These are phyloP conservation scores for Brettanomyces anomalus DNA, from an alignment of 805 yeast genomes.

Conservation along the genomic window DNA sequence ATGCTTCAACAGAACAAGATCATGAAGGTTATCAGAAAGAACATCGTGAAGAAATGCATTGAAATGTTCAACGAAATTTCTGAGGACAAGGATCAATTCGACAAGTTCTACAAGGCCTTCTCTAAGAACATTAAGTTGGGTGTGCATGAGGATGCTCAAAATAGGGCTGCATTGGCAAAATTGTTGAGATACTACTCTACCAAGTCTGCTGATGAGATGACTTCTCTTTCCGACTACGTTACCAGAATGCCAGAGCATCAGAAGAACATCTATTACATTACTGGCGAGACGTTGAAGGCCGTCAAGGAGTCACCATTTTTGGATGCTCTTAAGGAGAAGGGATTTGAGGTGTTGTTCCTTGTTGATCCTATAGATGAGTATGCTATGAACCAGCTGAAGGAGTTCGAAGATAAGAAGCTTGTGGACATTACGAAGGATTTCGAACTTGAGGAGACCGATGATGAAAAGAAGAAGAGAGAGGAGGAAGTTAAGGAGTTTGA, in stretches of 20 bases:
- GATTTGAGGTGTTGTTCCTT: slow-evolving; percentile 94
- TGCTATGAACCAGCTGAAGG: slow-evolving; percentile 98
- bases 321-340: slow-evolving; percentile 96
- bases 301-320: slow-evolving; percentile 99
- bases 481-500: slow-evolving; percentile 86
- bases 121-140: slow-evolving; percentile 98
- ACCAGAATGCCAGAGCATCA: slow-evolving; percentile 99
- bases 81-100: slow-evolving; percentile 97
- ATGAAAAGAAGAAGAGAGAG: slow-evolving; percentile 93
- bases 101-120: slow-evolving; percentile 96
- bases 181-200: slow-evolving; percentile 95
- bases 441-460: slow-evolving; percentile 97
- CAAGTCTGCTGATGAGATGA: slow-evolving; percentile 86
- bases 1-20: slow-evolving; percentile 99
- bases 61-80: slow-evolving; percentile 99
- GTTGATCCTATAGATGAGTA: slow-evolving; percentile 99
- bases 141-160: slow-evolving; percentile 97
- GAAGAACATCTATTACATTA: slow-evolving; percentile 98
- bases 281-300: slow-evolving; percentile 97
- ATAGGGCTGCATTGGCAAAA: slow-evolving; percentile 93
- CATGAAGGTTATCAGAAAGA: slow-evolving; percentile 98
- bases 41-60: slow-evolving; percentile 95
- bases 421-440: slow-evolving; percentile 99
- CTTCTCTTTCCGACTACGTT: slow-evolving; percentile 93
- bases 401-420: slow-evolving; percentile 97